Evolutionary conservation across 345 rosid genomes (phyloP), one percentile per base, ranked within the genome.

Genomic region (Gossypium raimondii): DNA sequence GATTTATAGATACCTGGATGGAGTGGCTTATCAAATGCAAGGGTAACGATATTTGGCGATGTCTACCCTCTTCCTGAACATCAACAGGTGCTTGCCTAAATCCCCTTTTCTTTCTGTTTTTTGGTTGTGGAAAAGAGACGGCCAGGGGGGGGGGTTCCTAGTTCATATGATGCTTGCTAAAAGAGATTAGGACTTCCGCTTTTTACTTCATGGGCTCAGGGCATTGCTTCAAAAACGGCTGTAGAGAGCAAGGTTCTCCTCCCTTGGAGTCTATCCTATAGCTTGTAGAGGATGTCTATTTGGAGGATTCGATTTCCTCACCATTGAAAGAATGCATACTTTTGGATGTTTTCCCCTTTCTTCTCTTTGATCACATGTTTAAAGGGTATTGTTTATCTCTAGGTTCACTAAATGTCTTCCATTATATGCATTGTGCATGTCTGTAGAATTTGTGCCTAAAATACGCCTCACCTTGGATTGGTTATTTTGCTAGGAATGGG

Each of bases 21-120:
- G 99, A 95, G 92, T 80, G 85, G 97, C 88, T 92, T 95, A 84
- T 95, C 98, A 43, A 95, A 93, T 84, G 99, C 99, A 67, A 88
- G 99, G 76, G 99, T 89, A 67, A 91, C 99, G 47, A 86, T 95
- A 14, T 95, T 95, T 79, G 99, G 99, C 0, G 98, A 95, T 81
- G 89, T 93, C 38, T 84, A 86, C 83, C 99, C 98, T 14, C 93
- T 95, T 79, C 91, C 92, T 45, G 94, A 90, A 79, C 70, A 88
- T 61, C 87, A 93, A 73, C 98, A 95, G 94, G 99, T 93, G 3
- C 22, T 55, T 52, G 45, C 55, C 55, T 60, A 25, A 25, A 41
- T 51, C 12, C 59, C 12, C 10, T 45, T 63, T 9, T 20, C 18
- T 18, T 3, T 48, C 0, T 11, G 5, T 2, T 25, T 51, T 9